phyloP scores from a whole-genome alignment of 768 basidiomycete species.

The Gloeopeniophorella convolvens region DNA sequence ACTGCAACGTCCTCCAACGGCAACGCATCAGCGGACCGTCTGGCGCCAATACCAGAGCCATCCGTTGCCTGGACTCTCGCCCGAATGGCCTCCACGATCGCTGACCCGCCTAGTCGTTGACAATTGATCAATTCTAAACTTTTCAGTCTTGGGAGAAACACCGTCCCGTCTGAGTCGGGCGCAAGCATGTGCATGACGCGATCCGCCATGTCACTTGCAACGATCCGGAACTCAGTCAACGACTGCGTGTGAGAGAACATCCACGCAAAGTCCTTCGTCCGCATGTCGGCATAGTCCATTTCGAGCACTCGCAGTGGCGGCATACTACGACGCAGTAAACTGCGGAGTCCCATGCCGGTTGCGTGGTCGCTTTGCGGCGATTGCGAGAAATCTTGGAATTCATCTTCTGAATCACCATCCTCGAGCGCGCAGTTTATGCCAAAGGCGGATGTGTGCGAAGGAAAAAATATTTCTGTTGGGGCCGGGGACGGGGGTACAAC shows the following conservation, averaged over 20 bases:
- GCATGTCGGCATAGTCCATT: constrained; percentile 81
- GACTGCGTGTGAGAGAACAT: constrained; percentile 49
- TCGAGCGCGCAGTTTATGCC: constrained; percentile 31
- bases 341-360: constrained; percentile 74
- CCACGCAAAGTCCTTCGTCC: constrained; percentile 73
- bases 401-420: constrained; percentile 68
- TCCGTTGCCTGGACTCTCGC: constrained; percentile 41
- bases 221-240: constrained; percentile 63
- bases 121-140: constrained; percentile 53
- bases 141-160: constrained; percentile 51
- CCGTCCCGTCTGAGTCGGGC: constrained; percentile 29
- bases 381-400: constrained; percentile 67
- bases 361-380: constrained; percentile 72
- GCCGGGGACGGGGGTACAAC: background rate
- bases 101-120: constrained; percentile 53
- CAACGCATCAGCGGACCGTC: constrained; percentile 13
- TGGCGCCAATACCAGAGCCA: constrained; percentile 18
- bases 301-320: constrained; percentile 61
- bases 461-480: background rate
- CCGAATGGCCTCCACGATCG: constrained; percentile 45
- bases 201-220: constrained; percentile 78
- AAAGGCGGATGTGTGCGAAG: background rate
- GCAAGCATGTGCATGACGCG: constrained; percentile 55
- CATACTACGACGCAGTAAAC: constrained; percentile 49
- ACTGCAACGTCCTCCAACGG: constrained; percentile 27